Evolutionary conservation across 352 stramenopile genomes (phyloP).

Genomic region (Nothophytophthora sp.): DNA sequence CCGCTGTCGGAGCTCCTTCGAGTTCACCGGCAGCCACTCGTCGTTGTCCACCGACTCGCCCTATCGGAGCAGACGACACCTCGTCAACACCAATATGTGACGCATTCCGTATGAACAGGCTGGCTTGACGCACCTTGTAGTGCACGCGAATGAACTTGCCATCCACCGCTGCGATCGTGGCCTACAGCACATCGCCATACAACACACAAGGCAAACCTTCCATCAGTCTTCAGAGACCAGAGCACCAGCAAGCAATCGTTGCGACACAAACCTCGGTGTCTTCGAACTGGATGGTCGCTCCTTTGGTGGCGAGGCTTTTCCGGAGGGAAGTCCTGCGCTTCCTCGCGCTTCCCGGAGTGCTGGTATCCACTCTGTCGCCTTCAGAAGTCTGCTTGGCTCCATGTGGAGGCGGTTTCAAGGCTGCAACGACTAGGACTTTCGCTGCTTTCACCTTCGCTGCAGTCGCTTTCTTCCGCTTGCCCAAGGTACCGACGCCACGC

Average conservation of each 20-base stretch:
- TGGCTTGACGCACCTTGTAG: slow-evolving; percentile 65
- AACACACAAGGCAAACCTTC: too few relatives aligned
- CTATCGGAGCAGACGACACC: slow-evolving; percentile 20
- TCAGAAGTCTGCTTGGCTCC: slow-evolving; percentile 21
- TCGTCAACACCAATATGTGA: neutral
- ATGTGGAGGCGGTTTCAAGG: slow-evolving; percentile 20
- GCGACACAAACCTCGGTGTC: slow-evolving; percentile 60
- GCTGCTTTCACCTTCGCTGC: slow-evolving; percentile 16
- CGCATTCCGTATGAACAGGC: neutral
- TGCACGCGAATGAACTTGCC: slow-evolving; percentile 79
- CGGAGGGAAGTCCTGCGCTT: slow-evolving; percentile 22
- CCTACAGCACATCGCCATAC: slow-evolving; percentile 32
- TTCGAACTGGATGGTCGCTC: slow-evolving; percentile 64
- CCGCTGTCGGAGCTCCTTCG: slow-evolving; percentile 40
- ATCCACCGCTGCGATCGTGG: slow-evolving; percentile 64
- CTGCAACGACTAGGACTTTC: slow-evolving; percentile 9
- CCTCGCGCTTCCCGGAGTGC: slow-evolving; percentile 31
- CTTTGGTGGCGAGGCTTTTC: slow-evolving; percentile 61
- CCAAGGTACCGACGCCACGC: slow-evolving; percentile 10
- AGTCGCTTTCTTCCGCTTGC: slow-evolving; percentile 31
- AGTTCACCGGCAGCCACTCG: slow-evolving; percentile 66
- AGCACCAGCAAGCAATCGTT: neutral
- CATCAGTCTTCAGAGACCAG: too few relatives aligned
- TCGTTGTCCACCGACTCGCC: slow-evolving; percentile 66
- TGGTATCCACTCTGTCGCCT: neutral